A percentile compares a stretch with the other conserved stretches of the same genome.
phyloP scores from a whole-genome alignment of 108 stramenopile genomes.

The Discostella pseudostelligera region DNA sequence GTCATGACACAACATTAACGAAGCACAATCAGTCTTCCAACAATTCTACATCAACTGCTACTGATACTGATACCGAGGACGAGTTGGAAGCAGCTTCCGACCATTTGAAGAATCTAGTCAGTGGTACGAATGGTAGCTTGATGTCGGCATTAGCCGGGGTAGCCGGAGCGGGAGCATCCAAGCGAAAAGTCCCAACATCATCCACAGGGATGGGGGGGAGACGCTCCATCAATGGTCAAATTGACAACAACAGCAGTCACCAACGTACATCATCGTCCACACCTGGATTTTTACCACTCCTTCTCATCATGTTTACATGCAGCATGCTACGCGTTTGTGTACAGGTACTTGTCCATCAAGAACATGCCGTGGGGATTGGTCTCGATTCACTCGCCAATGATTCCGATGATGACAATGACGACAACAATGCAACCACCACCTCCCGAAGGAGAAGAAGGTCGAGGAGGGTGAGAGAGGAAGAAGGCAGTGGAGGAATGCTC shows the following conservation, averaged over 20 bases:
- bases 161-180: too few species aligned
- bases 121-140: too few species aligned
- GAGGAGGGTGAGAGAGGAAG: not conserved
- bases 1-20: not conserved
- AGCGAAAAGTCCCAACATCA: too few species aligned
- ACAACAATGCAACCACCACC: not conserved
- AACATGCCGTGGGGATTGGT: too few species aligned
- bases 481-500: not conserved
- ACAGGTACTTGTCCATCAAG: not conserved
- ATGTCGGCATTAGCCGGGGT: too few species aligned
- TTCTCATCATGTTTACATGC: constrained; percentile 3
- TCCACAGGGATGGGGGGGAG: too few species aligned
- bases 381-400: not conserved
- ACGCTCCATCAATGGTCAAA: too few species aligned
- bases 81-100: not conserved
- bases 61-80: too few species aligned
- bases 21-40: not conserved
- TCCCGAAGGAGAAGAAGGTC: not conserved
- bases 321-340: not conserved
- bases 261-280: too few species aligned
- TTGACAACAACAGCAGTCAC: too few species aligned
- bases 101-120: too few species aligned
- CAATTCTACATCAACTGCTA: not conserved
- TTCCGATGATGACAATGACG: constrained; percentile 5
- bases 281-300: not conserved